Percentiles rank a stretch among this genome's conserved stretches.
These are phyloP conservation scores for Aristolochia contorta DNA, from an alignment of 164 flowering plant species.

Conservation along the genomic window DNA sequence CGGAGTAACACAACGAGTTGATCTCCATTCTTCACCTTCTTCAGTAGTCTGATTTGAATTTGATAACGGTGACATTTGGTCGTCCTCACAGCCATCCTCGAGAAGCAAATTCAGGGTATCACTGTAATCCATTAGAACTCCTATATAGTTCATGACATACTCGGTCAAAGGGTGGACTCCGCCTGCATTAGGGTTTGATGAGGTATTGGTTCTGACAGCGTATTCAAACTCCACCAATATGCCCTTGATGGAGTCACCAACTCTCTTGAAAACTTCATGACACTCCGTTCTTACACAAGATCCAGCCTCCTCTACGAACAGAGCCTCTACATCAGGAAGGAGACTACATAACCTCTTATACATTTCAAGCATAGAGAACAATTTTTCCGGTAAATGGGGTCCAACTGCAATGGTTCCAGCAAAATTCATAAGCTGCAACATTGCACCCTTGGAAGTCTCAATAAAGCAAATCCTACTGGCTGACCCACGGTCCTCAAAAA, in stretches of 20 bases:
- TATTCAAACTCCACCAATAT: constrained; percentile 57
- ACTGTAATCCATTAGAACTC: constrained; percentile 38
- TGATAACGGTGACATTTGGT: constrained; percentile 14
- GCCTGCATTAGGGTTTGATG: constrained; percentile 51
- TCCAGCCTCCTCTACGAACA: constrained; percentile 44
- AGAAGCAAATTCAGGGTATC: constrained; percentile 50
- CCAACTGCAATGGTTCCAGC: constrained; percentile 69
- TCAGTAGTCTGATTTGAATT: constrained; percentile 18
- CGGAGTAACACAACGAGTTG: constrained; percentile 25
- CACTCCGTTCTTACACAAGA: constrained; percentile 37
- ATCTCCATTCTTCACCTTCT: constrained; percentile 19
- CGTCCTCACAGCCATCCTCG: constrained; percentile 21
- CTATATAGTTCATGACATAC: constrained; percentile 83
- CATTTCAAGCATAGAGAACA: constrained; percentile 66
- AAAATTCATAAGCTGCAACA: constrained; percentile 63
- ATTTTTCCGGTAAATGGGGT: constrained; percentile 57
- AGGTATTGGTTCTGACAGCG: constrained; percentile 42
- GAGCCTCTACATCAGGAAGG: constrained; percentile 45
- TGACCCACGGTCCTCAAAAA: constrained; percentile 44
- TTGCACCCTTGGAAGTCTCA: constrained; percentile 51
- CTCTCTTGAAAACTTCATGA: constrained; percentile 39
- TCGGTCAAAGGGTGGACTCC: constrained; percentile 72
- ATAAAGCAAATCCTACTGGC: constrained; percentile 35
- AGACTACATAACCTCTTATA: constrained; percentile 62
- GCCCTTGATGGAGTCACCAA: constrained; percentile 51